A percentile compares a stretch with the other conserved stretches of the same genome.
Conservation (phyloP, 2,329 filamentous ascomycete genomes). For the Cadophora sp. region DNA sequence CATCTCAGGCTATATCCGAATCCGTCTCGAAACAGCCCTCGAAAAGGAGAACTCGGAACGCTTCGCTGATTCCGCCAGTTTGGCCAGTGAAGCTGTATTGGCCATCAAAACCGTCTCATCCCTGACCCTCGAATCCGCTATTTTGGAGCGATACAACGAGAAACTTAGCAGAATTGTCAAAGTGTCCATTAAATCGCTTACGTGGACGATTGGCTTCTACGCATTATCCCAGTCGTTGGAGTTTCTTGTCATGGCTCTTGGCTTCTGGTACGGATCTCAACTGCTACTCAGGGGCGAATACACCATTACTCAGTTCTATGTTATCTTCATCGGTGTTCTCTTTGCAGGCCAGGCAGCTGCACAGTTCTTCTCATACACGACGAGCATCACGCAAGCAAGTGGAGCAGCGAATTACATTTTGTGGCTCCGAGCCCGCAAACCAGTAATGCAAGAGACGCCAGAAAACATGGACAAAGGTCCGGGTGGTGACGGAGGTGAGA, state of each 20-base stretch:
- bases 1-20: slow-evolving; percentile 49
- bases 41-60: slow-evolving; percentile 37
- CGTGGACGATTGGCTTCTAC: slow-evolving; percentile 23
- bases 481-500: slow-evolving; percentile 17
- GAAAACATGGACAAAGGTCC: slow-evolving; percentile 19
- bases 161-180: slow-evolving; percentile 46
- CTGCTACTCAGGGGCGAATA: slow-evolving; percentile 50
- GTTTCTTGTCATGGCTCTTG: slow-evolving; percentile 45
- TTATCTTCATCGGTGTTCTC: slow-evolving; percentile 57
- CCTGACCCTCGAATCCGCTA: slow-evolving; percentile 82
- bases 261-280: slow-evolving; percentile 48
- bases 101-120: slow-evolving; percentile 91
- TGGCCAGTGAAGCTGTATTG: slow-evolving; percentile 88
- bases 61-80: slow-evolving; percentile 73
- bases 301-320: slow-evolving; percentile 54
- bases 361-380: slow-evolving; percentile 20
- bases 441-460: slow-evolving; percentile 21
- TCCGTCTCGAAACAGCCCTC: slow-evolving; percentile 51
- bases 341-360: slow-evolving; percentile 24
- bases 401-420: slow-evolving; percentile 51
- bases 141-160: slow-evolving; percentile 72
- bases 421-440: slow-evolving; percentile 18
- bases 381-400: slow-evolving; percentile 20
- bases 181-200: slow-evolving; percentile 15
- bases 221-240: slow-evolving; percentile 21